phyloP scores from a whole-genome alignment of 2,329 filamentous ascomycete genomes.

The Echinosphaeria canescens region DNA sequence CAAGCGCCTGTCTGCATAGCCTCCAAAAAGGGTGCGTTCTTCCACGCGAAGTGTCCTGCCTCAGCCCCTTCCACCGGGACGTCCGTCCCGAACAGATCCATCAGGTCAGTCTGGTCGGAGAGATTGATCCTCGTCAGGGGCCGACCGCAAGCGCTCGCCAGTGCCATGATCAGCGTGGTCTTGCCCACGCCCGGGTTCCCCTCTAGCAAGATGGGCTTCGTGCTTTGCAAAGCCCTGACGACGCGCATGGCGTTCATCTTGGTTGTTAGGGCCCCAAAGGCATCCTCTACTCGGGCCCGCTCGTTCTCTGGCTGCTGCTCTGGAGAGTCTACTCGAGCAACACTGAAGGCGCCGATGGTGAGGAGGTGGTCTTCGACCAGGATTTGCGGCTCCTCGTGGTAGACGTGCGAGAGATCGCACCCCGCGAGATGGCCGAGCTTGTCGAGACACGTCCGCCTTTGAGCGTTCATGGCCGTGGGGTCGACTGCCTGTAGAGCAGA shows the following conservation, averaged over 20 bases:
- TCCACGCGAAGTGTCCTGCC: slow-evolving; percentile 83
- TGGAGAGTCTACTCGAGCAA: slow-evolving; percentile 28
- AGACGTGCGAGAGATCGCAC: slow-evolving; percentile 44
- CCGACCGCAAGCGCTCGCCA: slow-evolving; percentile 60
- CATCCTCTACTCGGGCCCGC: slow-evolving; percentile 19
- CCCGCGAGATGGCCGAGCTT: slow-evolving; percentile 48
- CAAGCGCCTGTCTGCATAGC: slow-evolving; percentile 95
- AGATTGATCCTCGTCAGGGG: slow-evolving; percentile 87
- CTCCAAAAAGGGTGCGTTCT: slow-evolving; percentile 83
- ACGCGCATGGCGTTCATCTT: slow-evolving; percentile 80
- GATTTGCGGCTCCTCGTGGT: slow-evolving; percentile 40
- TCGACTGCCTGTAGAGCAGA: slow-evolving; percentile 65
- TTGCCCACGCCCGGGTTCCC: slow-evolving; percentile 97
- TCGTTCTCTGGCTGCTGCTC: too few relatives aligned
- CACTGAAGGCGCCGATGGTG: slow-evolving; percentile 52
- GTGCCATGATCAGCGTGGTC: slow-evolving; percentile 73
- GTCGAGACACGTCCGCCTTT: slow-evolving; percentile 51
- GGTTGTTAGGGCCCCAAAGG: slow-evolving; percentile 74
- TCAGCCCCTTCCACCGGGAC: slow-evolving; percentile 85
- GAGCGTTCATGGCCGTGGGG: slow-evolving; percentile 42
- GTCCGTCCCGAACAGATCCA: slow-evolving; percentile 94
- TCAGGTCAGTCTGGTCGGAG: slow-evolving; percentile 92
- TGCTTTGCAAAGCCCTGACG: slow-evolving; percentile 67
- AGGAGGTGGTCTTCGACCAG: slow-evolving; percentile 28
- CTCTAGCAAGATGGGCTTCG: slow-evolving; percentile 84